Evolutionary conservation across 371 early-diverging fungal genomes (phyloP).

Genomic region (Mortierella sp.): DNA sequence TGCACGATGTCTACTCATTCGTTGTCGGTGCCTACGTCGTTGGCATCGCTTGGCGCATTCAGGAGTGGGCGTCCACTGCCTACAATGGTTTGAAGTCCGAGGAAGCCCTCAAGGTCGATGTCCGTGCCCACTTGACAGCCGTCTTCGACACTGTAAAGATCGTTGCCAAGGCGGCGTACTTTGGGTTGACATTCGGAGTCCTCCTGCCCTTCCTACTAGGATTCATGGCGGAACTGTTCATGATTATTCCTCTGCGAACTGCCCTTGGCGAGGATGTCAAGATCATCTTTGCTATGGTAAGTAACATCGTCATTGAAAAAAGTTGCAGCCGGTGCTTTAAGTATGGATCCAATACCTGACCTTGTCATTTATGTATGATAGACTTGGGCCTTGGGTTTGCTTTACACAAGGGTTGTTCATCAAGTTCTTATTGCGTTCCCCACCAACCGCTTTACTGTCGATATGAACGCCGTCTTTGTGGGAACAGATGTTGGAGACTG

Average conservation of each 20-base stretch:
- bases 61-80: constrained; percentile 37
- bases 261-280: constrained; percentile 36
- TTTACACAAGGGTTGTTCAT: constrained; percentile 68
- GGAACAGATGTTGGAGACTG: constrained; percentile 23
- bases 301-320: constrained; percentile 1
- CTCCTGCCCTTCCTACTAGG: constrained; percentile 64
- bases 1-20: constrained; percentile 75
- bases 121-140: not conserved
- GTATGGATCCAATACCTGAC: not conserved
- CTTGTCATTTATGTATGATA: constrained; percentile 6
- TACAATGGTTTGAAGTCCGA: not conserved
- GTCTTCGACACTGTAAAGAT: constrained; percentile 3
- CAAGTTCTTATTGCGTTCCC: constrained; percentile 64
- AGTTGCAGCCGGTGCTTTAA: not conserved
- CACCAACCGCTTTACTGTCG: constrained; percentile 58
- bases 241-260: constrained; percentile 61
- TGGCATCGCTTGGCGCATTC: constrained; percentile 18
- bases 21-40: constrained; percentile 56
- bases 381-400: constrained; percentile 74
- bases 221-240: constrained; percentile 63
- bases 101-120: not conserved
- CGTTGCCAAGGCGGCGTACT: constrained; percentile 51
- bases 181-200: constrained; percentile 60
- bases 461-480: constrained; percentile 52
- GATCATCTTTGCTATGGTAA: constrained; percentile 58